Evolutionary conservation across 345 rosid genomes (phyloP).

Genomic region (Eucalyptus cloeziana): DNA sequence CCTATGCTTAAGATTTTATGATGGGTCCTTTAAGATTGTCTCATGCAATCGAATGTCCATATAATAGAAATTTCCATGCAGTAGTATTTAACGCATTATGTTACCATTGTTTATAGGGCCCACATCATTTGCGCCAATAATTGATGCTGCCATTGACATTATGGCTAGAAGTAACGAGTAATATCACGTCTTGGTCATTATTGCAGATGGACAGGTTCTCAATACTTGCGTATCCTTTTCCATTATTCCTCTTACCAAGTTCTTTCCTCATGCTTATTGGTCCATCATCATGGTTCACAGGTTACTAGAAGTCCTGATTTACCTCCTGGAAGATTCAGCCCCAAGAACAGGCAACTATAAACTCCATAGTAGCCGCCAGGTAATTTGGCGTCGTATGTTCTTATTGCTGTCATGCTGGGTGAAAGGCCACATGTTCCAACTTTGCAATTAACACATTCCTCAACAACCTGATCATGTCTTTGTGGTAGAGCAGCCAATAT

Average conservation of each 20-base stretch:
- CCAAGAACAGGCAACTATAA: slow-evolving; percentile 80
- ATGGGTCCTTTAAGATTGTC: no score
- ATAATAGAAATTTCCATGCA: no score
- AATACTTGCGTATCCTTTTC: background rate
- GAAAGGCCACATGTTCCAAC: background rate
- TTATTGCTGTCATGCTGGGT: background rate
- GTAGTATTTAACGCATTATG: no score
- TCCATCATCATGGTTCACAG: slow-evolving; percentile 5
- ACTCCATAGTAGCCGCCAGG: slow-evolving; percentile 87
- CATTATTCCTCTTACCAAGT: no score
- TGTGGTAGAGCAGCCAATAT: slow-evolving; percentile 35
- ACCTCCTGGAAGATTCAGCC: slow-evolving; percentile 52
- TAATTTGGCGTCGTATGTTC: background rate
- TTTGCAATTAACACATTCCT: background rate
- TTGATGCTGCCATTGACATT: slow-evolving; percentile 78
- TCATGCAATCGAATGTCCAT: no score
- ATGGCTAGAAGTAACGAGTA: slow-evolving; percentile 62
- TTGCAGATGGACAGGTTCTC: slow-evolving; percentile 90
- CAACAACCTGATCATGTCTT: background rate
- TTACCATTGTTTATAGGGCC: no score
- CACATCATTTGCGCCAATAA: slow-evolving; percentile 18
- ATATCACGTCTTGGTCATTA: slow-evolving; percentile 81
- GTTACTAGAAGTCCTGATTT: slow-evolving; percentile 55
- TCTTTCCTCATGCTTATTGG: background rate
- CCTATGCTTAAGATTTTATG: background rate